A percentile compares a stretch with the other conserved stretches of the same genome.
phyloP scores from a whole-genome alignment of 2,329 filamentous ascomycete genomes.

The Pezicula neosporulosa region DNA sequence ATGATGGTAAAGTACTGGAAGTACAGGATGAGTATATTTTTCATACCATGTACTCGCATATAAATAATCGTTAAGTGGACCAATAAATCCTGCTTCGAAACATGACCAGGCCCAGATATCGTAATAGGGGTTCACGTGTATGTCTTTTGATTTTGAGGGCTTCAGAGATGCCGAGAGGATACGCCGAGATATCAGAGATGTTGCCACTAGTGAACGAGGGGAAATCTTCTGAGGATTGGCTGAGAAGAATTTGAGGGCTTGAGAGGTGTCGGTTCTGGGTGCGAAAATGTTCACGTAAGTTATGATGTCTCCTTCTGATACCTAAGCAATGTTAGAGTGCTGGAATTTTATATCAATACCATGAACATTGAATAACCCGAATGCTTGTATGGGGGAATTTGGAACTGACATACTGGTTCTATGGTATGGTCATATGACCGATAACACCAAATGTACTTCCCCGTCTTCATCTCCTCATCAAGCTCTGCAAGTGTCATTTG shows the following conservation, averaged over 20 bases:
- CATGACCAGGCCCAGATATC: slow-evolving; percentile 66
- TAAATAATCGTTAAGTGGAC: slow-evolving; percentile 54
- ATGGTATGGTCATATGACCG: slow-evolving; percentile 17
- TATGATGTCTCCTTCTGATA: slow-evolving; percentile 48
- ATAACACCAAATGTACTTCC: slow-evolving; percentile 19
- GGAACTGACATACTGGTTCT: slow-evolving; percentile 5
- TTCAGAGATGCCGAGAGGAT: slow-evolving; percentile 40
- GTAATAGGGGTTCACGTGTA: slow-evolving; percentile 60
- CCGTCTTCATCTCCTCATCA: slow-evolving; percentile 9
- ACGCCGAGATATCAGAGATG: slow-evolving; percentile 51
- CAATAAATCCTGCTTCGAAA: slow-evolving; percentile 54
- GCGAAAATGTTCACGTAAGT: slow-evolving; percentile 67
- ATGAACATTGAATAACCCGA: too few relatives aligned
- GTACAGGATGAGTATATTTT: slow-evolving; percentile 60
- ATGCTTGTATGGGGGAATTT: neutral
- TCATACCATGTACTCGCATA: slow-evolving; percentile 39
- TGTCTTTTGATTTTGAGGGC: slow-evolving; percentile 41
- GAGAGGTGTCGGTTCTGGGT: slow-evolving; percentile 53
- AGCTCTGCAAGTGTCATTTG: slow-evolving; percentile 20
- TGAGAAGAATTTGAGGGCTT: slow-evolving; percentile 58
- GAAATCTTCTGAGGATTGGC: slow-evolving; percentile 66
- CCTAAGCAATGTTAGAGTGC: slow-evolving; percentile 15
- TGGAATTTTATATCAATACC: neutral
- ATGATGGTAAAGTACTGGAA: slow-evolving; percentile 75
- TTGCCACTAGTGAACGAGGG: slow-evolving; percentile 52